Evolutionary conservation across 2,329 filamentous ascomycete genomes (phyloP), one percentile per base, ranked within the genome.

Genomic region (Cytospora schulzeri): DNA sequence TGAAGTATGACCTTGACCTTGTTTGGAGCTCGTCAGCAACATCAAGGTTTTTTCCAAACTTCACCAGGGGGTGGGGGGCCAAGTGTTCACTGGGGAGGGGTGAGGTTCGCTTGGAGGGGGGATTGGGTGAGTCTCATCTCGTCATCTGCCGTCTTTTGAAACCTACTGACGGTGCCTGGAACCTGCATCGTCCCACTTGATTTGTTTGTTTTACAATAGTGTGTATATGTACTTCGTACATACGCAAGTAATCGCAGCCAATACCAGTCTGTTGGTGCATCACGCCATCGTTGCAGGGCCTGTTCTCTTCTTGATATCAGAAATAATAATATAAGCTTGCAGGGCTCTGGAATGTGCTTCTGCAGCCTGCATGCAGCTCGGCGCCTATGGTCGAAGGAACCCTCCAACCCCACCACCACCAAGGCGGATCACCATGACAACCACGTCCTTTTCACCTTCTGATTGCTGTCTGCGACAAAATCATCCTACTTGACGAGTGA

Each of bases 361-460:
- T 63, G 64, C 60, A 66, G 45, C 45, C 53, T 52, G 58, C 60
- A 63, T 66, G 60, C 64, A 63, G 56, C 29, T 38, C 57, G 51
- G 64, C 60, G 51, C 53, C 64, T 65, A 51, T 19, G 41, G 38
- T 51, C 11, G 55, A 55, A 52, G 45, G n/a, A n/a, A n/a, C n/a
- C n/a, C n/a, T n/a, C n/a, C 50, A 54, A 50, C 54, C 58, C 45
- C 53, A 51, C 31, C 50, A 50, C 26, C 8, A 15, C 26, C 19
- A 29, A 48, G 7, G 4, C 14, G 62, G 35, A 63, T 66, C 61
- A 52, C 61, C 61, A 64, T 66, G 61, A 60, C 60, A 60, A 66
- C 64, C n/a, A 38, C 15, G 17, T 28, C 33, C 31, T 29, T 55
- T 55, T 52, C 11, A 3, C n/a, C 38, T 4, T 3, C n/a, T 9